Base-by-base conservation (phyloP, 1,284 basidiomycete species). In the Erythrobasidium hasegawianum region DNA sequence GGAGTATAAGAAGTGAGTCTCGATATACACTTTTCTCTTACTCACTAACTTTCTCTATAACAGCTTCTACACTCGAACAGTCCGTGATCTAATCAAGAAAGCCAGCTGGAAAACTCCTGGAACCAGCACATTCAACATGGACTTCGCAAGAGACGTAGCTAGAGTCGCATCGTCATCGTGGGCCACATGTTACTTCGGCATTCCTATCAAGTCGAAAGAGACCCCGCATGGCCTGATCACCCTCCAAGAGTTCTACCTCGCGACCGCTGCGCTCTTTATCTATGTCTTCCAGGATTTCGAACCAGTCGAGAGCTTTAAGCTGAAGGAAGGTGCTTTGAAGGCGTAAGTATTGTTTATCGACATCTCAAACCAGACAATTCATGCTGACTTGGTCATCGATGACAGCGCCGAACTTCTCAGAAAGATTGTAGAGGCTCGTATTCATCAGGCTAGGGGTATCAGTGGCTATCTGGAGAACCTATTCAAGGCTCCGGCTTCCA, bases 141-240 rank as follows among this genome's bases (percentile, higher is more conserved):
- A 92, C 73, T 77, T 92, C 66, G 85, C 87, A 26, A 80, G 82
- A 5, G 85, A 88, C 71, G 87, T 90, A 2, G 74, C 88, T 69
- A 86, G 83, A 73, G 75, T 80, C 38, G 81, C 86, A 11, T 33
- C 39, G 2, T n/a, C 33, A 4, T 20, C 24, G 13, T 43, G 59
- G 40, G 11, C 52, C 1, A 16, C 43, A 43, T 29, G 18, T 20
- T 49, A 47, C n/a, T 41, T 59, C 29, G 53, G 66, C n/a, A 84
- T 92, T 55, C 77, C 81, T n/a, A 78, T 92, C 66, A 89, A 88
- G 78, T 83, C 82, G 0, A 80, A 81, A 54, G 71, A 80, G 9
- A 75, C 82, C 27, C 79, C 81, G 8, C 75, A 78, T 26, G 88
- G 86, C 26, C 78, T 80, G 45, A 86, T 85, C 73, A 86, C 85